Conservation (phyloP, 352 stramenopile species). For the Saprolegnia parasitica region DNA sequence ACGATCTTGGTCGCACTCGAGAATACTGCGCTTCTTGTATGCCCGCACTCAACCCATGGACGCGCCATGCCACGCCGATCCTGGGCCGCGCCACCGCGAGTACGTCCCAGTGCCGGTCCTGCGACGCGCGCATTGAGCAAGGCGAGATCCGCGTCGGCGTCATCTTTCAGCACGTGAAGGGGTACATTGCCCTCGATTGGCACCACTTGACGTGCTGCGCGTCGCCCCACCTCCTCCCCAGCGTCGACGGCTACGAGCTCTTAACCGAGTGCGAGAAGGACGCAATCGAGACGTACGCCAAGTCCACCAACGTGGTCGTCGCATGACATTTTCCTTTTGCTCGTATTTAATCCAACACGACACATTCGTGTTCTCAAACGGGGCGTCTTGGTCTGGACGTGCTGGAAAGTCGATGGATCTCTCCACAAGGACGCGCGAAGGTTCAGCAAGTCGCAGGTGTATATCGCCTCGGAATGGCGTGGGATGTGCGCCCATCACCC, state of each 20-base stretch:
- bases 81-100: background rate
- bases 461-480: too few species aligned
- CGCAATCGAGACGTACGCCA: background rate
- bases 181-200: conserved; percentile 23
- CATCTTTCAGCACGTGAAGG: conserved; percentile 22
- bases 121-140: background rate
- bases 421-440: too few species aligned
- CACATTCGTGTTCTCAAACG: background rate
- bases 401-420: too few species aligned
- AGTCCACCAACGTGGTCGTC: background rate
- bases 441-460: too few species aligned
- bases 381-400: too few species aligned
- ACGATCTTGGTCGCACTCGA: background rate
- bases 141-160: conserved; percentile 22
- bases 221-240: background rate
- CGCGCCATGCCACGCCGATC: background rate
- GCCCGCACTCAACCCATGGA: conserved; percentile 16
- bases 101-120: conserved; percentile 16
- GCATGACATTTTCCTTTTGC: background rate
- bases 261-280: background rate
- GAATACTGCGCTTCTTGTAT: background rate
- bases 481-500: too few species aligned
- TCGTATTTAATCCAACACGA: background rate
- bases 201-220: conserved; percentile 24
- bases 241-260: conserved; percentile 19